Evolutionary conservation across 441 rosid genomes (phyloP), one percentile per base, ranked within the genome.

Genomic region (Brassica hybrid): DNA sequence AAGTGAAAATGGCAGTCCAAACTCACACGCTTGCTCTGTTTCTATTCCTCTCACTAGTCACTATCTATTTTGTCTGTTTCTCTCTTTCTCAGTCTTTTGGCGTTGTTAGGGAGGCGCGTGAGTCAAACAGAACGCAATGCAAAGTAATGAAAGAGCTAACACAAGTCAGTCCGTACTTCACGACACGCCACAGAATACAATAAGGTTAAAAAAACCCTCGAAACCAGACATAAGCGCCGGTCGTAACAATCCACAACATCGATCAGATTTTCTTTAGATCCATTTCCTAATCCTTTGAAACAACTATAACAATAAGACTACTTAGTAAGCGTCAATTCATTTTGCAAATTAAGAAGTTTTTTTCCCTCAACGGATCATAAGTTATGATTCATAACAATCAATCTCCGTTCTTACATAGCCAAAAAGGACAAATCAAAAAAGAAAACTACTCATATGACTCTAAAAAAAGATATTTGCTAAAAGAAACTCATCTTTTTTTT

Each of bases 11-110:
- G 65, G 5, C 38, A 78, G 81, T 72, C 77, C 77, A 78, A 78
- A 78, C 81, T 73, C 81, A 73, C 81, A 78, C 81, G 77, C 74
- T 78, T 78, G 77, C 81, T 67, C 77, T 60, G 70, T 50, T 6
- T 67, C 45, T 14, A 67, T 14, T 50, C 73, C 66, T 50, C 65
- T 78, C 77, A 67, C 65, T 23, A 67, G 73, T 72, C 81, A 59
- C 73, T 48, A 66, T 77, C 76, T 66, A 67, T 59, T 77, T 77
- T 77, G 81, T 72, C 65, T 65, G 68, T 71, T 45, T 72, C 63
- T 58, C 48, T 21, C 61, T 71, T 72, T 45, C 13, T n/a, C 58
- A 67, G 69, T 72, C 64, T 67, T 78, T 72, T 78, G 73, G 67
- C 77, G 69, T 61, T 19, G 21, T 52, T 59, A 17, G 16, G 16